Evolutionary conservation across 1,139 yeast species (phyloP).

Genomic region (Pichia cactophila): DNA sequence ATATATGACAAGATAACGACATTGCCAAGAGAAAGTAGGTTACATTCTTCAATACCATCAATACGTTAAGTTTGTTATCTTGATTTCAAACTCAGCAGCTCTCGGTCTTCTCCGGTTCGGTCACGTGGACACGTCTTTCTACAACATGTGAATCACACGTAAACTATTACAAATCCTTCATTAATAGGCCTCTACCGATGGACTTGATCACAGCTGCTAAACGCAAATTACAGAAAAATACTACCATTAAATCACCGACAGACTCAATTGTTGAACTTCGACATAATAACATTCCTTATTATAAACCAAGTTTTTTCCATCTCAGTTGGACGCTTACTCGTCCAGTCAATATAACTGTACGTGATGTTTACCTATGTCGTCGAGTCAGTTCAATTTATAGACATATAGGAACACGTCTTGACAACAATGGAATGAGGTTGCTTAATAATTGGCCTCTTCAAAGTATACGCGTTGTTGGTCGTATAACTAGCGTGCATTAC

Average conservation of each 20-base stretch:
- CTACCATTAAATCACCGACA: not conserved
- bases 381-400: conserved; percentile 3
- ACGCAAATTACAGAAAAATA: conserved; percentile 1
- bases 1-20: conserved; percentile 67
- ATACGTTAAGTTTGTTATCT: not conserved
- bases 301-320: conserved; percentile 32
- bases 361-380: not conserved
- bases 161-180: no score
- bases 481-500: conserved; percentile 23
- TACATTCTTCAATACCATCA: not conserved
- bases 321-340: conserved; percentile 27
- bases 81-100: not conserved
- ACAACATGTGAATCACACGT: not conserved
- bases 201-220: conserved; percentile 6
- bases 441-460: conserved; percentile 34
- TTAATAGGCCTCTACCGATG: not conserved
- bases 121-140: not conserved
- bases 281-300: conserved; percentile 23
- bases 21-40: not conserved
- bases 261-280: conserved; percentile 6
- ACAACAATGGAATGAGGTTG: conserved; percentile 2
- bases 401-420: conserved; percentile 5
- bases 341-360: not conserved
- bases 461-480: conserved; percentile 29
- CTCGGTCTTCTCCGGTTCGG: not conserved